Conservation (phyloP, 768 basidiomycete genomes). For the Phlebiopsis flavidoalba region DNA sequence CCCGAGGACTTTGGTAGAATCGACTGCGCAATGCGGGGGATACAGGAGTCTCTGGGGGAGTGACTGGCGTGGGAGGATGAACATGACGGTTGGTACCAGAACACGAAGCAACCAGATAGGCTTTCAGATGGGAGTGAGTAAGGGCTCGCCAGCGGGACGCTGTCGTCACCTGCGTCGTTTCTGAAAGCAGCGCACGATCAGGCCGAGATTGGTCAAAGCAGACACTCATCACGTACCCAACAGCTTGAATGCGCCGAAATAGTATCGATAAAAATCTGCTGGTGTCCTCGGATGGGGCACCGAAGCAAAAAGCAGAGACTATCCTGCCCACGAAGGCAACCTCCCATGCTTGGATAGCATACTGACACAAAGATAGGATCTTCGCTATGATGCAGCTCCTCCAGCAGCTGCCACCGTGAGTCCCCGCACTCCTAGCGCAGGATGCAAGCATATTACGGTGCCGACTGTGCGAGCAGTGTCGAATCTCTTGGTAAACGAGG, state of each 20-base stretch:
- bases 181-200: slow-evolving; percentile 15
- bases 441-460: slow-evolving; percentile 21
- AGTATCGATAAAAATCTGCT: slow-evolving; percentile 24
- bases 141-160: slow-evolving; percentile 32
- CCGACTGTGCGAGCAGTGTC: slow-evolving; percentile 20
- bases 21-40: slow-evolving; percentile 18
- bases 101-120: slow-evolving; percentile 7
- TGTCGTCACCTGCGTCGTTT: slow-evolving; percentile 31
- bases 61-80: slow-evolving; percentile 11
- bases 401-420: slow-evolving; percentile 25
- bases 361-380: slow-evolving; percentile 32
- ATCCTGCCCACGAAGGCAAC: slow-evolving; percentile 27
- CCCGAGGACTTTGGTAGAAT: slow-evolving; percentile 5
- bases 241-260: slow-evolving; percentile 27
- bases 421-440: slow-evolving; percentile 24
- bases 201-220: background rate
- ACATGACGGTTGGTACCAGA: background rate
- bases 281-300: slow-evolving; percentile 21
- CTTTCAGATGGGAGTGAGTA: slow-evolving; percentile 27
- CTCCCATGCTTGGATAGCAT: slow-evolving; percentile 33
- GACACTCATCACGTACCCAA: slow-evolving; percentile 18
- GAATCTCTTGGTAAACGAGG: slow-evolving; percentile 23
- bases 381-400: slow-evolving; percentile 21
- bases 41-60: slow-evolving; percentile 18
- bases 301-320: slow-evolving; percentile 29